phyloP scores from a whole-genome alignment of 345 rosid species.

The Stellera chamaejasme region DNA sequence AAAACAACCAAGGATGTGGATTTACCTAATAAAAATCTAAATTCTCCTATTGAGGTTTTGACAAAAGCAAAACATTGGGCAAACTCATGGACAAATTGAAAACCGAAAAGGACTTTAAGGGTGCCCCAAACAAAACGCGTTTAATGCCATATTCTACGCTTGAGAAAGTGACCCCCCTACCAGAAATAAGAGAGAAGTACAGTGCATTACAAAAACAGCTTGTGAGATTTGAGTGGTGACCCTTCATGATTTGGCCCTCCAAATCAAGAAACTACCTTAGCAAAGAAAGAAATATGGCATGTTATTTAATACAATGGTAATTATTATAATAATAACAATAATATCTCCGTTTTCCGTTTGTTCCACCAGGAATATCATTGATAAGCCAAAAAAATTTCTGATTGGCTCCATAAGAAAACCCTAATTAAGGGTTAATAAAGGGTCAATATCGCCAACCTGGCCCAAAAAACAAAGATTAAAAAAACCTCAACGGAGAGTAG shows the following conservation, averaged over 20 bases:
- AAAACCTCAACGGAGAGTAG: background rate
- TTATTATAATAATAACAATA: background rate
- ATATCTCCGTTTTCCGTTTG: background rate
- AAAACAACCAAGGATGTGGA: background rate
- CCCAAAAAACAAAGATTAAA: background rate
- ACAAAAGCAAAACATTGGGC: background rate
- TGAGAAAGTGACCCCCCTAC: conserved; percentile 19
- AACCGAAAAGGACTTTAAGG: conserved; percentile 3
- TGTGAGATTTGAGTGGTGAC: conserved; percentile 10
- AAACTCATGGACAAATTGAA: conserved; percentile 1
- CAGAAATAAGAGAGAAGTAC: background rate
- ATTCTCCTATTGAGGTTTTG: background rate
- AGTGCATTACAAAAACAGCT: background rate
- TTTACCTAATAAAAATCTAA: background rate
- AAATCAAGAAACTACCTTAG: conserved; percentile 14
- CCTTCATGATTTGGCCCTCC: conserved; percentile 14
- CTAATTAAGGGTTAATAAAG: conserved; percentile 14
- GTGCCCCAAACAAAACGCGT: conserved; percentile 26
- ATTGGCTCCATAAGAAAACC: background rate
- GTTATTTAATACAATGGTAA: background rate
- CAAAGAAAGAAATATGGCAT: conserved; percentile 11
- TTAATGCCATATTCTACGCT: conserved; percentile 21
- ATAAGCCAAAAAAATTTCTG: background rate
- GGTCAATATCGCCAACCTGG: conserved; percentile 26
- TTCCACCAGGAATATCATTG: background rate